Conservation (phyloP, 164 flowering plant species). For the Cinnamomum micranthum region DNA sequence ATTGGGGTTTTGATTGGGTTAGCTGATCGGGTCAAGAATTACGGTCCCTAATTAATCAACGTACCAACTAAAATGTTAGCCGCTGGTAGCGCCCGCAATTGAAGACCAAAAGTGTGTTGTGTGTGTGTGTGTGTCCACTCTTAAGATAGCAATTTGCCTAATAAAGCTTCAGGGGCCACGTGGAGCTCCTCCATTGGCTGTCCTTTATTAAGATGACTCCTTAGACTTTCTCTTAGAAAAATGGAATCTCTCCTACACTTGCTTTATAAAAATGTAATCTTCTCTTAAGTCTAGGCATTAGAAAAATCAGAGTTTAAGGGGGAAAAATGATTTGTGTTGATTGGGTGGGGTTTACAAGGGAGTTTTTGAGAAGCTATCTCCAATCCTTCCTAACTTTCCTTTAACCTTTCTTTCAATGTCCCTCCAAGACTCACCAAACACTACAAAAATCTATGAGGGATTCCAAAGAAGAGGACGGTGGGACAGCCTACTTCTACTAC, state of each 20-base stretch:
- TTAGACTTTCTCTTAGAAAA: slow-evolving; percentile 35
- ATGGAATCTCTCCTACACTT: slow-evolving; percentile 35
- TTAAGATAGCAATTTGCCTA: no score
- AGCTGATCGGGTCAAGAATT: no score
- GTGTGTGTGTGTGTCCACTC: no score
- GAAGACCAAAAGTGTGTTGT: no score
- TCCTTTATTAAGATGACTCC: no score
- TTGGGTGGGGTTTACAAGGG: slow-evolving; percentile 31
- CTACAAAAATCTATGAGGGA: not conserved
- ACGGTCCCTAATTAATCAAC: no score
- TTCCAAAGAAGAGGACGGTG: slow-evolving; percentile 32
- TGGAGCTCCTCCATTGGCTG: no score
- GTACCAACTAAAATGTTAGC: no score
- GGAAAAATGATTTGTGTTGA: slow-evolving; percentile 35
- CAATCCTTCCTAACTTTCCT: not conserved
- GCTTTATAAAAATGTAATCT: slow-evolving; percentile 25
- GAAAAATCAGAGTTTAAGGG: slow-evolving; percentile 13
- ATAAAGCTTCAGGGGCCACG: no score
- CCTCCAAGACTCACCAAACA: not conserved
- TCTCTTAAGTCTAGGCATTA: slow-evolving; percentile 8
- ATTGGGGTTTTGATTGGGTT: no score
- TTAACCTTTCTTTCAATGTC: not conserved
- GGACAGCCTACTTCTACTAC: slow-evolving; percentile 8
- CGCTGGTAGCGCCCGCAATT: no score
- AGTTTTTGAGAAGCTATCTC: not conserved